Evolutionary conservation across 1,284 basidiomycete species (phyloP), one percentile per base, ranked within the genome.

Genomic region (Naganishia sp.): DNA sequence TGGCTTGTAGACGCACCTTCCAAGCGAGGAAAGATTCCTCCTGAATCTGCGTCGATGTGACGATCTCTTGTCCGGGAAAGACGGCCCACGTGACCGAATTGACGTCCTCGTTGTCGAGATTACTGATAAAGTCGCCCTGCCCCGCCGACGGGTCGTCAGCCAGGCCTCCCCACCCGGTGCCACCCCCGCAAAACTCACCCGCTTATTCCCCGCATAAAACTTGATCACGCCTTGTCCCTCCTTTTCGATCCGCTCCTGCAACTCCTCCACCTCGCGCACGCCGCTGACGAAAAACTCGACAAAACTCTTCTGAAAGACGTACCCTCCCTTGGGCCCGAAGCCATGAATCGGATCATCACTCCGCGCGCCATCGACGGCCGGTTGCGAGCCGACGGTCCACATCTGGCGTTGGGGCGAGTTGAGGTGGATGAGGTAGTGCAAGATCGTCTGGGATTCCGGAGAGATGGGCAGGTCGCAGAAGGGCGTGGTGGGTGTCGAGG

Each of bases 1-100:
- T 36, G 33, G 33, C 39, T 7, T 23, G 10, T 44, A 11, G 16
- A 75, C 84, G 33, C 64, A 89, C 90, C 86, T 95, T 96, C 93
- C 93, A 96, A 10, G 93, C 93, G 85, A 94, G 90, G 84, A 97
- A 97, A 75, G 92, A 95, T 70, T 93, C 88, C 36, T 90, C 90
- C 78, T 99, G 96, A 42, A 99, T 96, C 71, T 99, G 95, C 23
- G 96, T 99, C 33, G 95, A 94, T 77, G 99, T 96, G 56, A 97
- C 84, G 74, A 99, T 93, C 83, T 99, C 96, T 79, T 96, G 94
- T 49, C 92, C 92, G 21, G 96, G 95, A 85, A 98, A 99, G 6
- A 96, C 93, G 71, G 95, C 96, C 96, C 95, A 99, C 0, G 96
- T 99, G 54, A 99, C 96, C 7, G 96, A 96, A 74, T 98, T 99